Evolutionary conservation across 495 filamentous ascomycete genomes (phyloP).

Genomic region (Xylaria flabelliformis): DNA sequence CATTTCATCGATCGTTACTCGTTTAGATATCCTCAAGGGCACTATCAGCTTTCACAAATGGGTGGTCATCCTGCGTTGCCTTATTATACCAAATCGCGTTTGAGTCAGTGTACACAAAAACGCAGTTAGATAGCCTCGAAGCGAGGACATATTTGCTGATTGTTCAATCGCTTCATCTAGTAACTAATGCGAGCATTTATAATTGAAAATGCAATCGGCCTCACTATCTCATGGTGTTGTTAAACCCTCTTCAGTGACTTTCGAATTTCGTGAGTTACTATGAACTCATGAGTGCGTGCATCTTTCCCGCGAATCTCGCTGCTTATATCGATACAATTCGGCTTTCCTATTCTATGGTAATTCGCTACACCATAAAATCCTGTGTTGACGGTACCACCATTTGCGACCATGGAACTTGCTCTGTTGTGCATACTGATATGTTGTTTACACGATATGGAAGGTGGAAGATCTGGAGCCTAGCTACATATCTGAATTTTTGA

Average conservation of each 20-base stretch:
- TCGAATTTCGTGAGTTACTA: neutral
- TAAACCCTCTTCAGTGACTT: neutral
- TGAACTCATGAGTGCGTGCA: neutral
- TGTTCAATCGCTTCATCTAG: slow-evolving; percentile 22
- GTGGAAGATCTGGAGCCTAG: neutral
- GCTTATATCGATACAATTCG: neutral
- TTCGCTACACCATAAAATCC: too few relatives aligned
- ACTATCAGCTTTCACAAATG: neutral
- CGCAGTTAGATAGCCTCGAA: slow-evolving; percentile 42
- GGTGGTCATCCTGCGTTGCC: slow-evolving; percentile 12
- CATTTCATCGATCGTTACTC: slow-evolving; percentile 24
- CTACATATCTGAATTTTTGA: neutral
- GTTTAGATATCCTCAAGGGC: slow-evolving; percentile 22
- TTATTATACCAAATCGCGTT: slow-evolving; percentile 21
- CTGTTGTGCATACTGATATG: too few relatives aligned
- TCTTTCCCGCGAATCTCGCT: neutral
- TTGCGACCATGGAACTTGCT: too few relatives aligned
- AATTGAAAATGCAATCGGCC: neutral
- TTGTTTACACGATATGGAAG: too few relatives aligned
- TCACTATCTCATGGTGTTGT: neutral
- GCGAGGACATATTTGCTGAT: slow-evolving; percentile 30
- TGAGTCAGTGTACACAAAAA: slow-evolving; percentile 36
- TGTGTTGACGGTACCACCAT: too few relatives aligned
- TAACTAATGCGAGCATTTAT: slow-evolving; percentile 19
- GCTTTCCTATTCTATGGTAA: too few relatives aligned